Percentiles rank a stretch among this genome's conserved stretches.
Conservation (phyloP, 2,329 filamentous ascomycete species). For the Ophiostoma ulmi region DNA sequence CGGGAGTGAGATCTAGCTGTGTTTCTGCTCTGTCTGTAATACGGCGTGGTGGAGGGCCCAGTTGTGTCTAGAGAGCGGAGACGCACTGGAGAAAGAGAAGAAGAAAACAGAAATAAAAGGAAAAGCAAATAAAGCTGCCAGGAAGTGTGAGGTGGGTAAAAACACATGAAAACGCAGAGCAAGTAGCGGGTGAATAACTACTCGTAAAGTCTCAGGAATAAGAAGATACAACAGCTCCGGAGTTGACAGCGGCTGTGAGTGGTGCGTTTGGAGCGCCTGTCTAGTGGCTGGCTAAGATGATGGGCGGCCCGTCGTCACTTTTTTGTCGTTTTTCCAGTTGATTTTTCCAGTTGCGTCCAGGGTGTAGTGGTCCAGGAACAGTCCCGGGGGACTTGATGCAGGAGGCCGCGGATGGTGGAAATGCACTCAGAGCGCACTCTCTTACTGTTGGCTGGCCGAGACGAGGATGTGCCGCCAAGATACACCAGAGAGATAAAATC, state of each 20-base stretch:
- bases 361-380: slow-evolving; percentile 11
- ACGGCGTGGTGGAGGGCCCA: background rate
- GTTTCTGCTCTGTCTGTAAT: background rate
- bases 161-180: background rate
- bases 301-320: background rate
- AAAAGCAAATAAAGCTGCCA: slow-evolving; percentile 3
- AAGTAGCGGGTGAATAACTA: background rate
- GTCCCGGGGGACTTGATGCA: slow-evolving; percentile 7
- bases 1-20: background rate
- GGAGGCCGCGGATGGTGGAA: slow-evolving; percentile 13
- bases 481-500: background rate
- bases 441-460: background rate
- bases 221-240: background rate
- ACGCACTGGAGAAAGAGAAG: slow-evolving; percentile 14
- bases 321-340: background rate
- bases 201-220: background rate
- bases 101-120: background rate
- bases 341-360: slow-evolving; percentile 14
- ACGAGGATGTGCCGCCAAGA: slow-evolving; percentile 1
- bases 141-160: background rate
- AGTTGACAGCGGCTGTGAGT: background rate
- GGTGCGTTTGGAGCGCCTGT: background rate
- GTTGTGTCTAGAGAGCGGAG: slow-evolving; percentile 11
- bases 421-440: background rate
- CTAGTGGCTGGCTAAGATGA: slow-evolving; percentile 2